Evolutionary conservation across 2,329 filamentous ascomycete genomes (phyloP), one percentile per base, ranked within the genome.

Genomic region (Dothistroma septosporum): DNA sequence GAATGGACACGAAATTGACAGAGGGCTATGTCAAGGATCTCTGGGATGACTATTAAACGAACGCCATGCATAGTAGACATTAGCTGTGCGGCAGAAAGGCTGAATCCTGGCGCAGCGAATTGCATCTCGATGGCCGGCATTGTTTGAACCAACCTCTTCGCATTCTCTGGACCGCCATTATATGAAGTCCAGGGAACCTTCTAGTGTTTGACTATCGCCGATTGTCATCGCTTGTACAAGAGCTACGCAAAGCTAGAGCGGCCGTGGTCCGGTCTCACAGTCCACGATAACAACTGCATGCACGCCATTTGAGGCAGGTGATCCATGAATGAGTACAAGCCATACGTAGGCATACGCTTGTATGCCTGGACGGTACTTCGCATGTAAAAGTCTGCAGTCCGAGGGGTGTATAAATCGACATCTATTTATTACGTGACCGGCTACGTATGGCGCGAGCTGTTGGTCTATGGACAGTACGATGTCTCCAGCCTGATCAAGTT

Each of bases 21-120:
- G 91, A 96, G 75, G 89, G 82, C 0, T 97, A 91, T 75, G 81
- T 84, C 58, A 91, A 90, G 77, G 91, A 96, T 76, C 78, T 97
- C 53, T 97, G 93, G 93, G 82, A 84, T 66, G 62, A 66, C 9
- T 63, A 60, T 32, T 68, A 54, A 64, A 24, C 32, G 16, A 14
- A 35, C 53, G 12, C 28, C 11, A 46, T 55, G 52, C 21, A 28
- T 55, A 16, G 14, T n/a, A 19, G 41, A 44, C 35, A 37, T 28
- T 28, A 3, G 3, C 24, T 6, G 24, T 28, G 24, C 6, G 24
- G 3, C 24, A 3, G 24, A 28, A 28, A 28, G 24, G 24, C 24
- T 28, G 24, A 6, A 28, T 28, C 24, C 24, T 28, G 24, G 24
- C 24, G 24, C 24, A 28, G 24, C 24, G 6, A 28, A 28, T 28